phyloP scores from a whole-genome alignment of 148 eudicot species.

The Vaccinium vitisidaea region DNA sequence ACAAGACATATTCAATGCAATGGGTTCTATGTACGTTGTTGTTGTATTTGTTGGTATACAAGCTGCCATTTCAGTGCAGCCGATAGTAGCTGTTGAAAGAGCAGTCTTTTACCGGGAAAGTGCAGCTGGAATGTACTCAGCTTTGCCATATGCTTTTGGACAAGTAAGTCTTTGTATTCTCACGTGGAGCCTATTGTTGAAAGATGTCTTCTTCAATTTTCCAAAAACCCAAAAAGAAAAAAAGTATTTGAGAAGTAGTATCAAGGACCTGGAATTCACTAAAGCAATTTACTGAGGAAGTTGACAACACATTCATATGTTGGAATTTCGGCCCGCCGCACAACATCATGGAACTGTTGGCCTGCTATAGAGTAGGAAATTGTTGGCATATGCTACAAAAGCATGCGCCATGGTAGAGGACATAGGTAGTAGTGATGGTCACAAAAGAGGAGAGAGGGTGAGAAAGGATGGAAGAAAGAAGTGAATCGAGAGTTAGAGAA shows the following conservation, averaged over 20 bases:
- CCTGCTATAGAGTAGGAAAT: not conserved
- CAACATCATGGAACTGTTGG: not conserved
- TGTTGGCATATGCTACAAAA: not conserved
- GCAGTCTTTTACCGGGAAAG: constrained; percentile 69
- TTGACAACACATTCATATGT: not conserved
- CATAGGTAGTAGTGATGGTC: not conserved
- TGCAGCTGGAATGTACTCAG: constrained; percentile 78
- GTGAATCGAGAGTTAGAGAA: too few relatives aligned
- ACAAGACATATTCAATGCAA: constrained; percentile 56
- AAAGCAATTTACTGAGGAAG: not conserved
- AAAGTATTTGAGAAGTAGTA: not conserved
- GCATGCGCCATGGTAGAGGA: not conserved
- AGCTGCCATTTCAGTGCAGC: constrained; percentile 56
- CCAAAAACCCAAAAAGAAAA: not conserved
- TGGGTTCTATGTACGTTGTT: constrained; percentile 64
- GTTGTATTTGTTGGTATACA: constrained; percentile 53
- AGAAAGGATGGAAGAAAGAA: not conserved
- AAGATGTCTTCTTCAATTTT: not conserved
- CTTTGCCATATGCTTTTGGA: constrained; percentile 63
- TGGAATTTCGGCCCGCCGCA: too few relatives aligned
- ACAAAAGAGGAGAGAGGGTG: not conserved
- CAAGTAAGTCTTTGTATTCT: constrained; percentile 37
- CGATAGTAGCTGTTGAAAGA: constrained; percentile 59
- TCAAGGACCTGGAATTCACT: not conserved
- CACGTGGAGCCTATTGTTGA: not conserved